Percentiles rank a stretch among this genome's conserved stretches.
Evolutionary conservation across 805 yeast species (phyloP).

Genomic region (Pichia cabralensis): DNA sequence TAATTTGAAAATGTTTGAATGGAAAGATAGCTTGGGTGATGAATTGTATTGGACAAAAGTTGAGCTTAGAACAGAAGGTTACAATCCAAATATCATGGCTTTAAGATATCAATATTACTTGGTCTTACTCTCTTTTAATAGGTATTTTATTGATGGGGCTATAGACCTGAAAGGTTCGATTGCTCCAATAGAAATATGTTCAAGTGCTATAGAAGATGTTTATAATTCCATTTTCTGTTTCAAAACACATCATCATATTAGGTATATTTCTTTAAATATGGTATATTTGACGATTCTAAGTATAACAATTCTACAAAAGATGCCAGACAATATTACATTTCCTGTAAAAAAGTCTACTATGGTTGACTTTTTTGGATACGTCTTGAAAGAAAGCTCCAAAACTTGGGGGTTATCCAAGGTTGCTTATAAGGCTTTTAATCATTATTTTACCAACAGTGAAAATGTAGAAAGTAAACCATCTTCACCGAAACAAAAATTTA

Average conservation of each 20-base stretch:
- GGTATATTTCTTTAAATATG: conserved; percentile 1
- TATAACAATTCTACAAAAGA: conserved; percentile 1
- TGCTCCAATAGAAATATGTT: background rate
- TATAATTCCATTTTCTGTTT: conserved; percentile 1
- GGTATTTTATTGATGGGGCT: conserved; percentile 17
- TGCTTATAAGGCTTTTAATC: conserved; percentile 3
- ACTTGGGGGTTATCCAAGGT: conserved; percentile 1
- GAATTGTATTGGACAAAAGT: conserved; percentile 3
- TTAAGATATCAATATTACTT: conserved; percentile 6
- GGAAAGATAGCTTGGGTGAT: conserved; percentile 1
- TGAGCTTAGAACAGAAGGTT: conserved; percentile 1
- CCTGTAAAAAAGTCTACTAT: background rate
- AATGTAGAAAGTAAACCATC: background rate
- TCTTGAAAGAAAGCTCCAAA: background rate
- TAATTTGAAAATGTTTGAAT: conserved; percentile 2
- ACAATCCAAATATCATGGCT: conserved; percentile 2
- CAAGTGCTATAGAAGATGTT: conserved; percentile 1
- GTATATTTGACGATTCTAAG: conserved; percentile 1
- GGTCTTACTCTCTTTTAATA: conserved; percentile 1
- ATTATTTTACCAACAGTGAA: background rate
- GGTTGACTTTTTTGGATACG: conserved; percentile 1
- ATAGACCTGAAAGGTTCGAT: background rate
- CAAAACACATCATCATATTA: background rate
- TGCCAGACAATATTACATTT: background rate
- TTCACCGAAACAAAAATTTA: too few relatives aligned